Percentiles rank a stretch among this genome's conserved stretches.
Evolutionary conservation across 1,139 yeast genomes (phyloP).

Genomic region (Yamadazyma sp.): DNA sequence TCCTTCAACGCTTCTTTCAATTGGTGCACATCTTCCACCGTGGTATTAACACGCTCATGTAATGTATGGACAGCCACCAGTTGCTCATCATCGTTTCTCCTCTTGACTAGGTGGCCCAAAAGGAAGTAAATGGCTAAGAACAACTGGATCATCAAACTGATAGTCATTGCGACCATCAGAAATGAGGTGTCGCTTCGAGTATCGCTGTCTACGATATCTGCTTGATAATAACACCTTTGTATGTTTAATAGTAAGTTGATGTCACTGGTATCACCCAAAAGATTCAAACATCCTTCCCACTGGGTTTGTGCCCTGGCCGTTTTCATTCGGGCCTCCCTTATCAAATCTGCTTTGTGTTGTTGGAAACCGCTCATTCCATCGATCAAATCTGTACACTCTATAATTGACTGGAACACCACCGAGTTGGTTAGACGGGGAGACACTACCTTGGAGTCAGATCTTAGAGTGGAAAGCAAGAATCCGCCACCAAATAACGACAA

Average conservation of each 20-base stretch:
- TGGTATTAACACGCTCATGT: constrained; percentile 4
- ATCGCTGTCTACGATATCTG: background rate
- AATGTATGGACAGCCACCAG: background rate
- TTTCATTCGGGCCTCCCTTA: constrained; percentile 8
- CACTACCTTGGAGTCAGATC: background rate
- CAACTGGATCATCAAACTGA: constrained; percentile 17
- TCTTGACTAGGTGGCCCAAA: constrained; percentile 6
- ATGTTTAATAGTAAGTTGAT: constrained; percentile 21
- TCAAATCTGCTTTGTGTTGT: constrained; percentile 7
- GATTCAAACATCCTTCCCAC: constrained; percentile 12
- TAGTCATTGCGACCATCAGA: constrained; percentile 10
- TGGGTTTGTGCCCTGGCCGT: constrained; percentile 5
- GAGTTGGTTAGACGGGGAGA: constrained; percentile 4
- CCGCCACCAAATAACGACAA: constrained; percentile 1
- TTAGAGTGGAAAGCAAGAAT: background rate
- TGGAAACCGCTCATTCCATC: constrained; percentile 15
- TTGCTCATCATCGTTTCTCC: constrained; percentile 2
- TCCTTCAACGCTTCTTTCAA: constrained; percentile 3
- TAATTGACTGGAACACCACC: constrained; percentile 8
- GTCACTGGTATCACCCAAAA: constrained; percentile 15
- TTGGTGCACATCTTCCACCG: constrained; percentile 4
- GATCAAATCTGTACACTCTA: constrained; percentile 21
- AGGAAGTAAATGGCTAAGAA: constrained; percentile 15
- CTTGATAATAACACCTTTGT: constrained; percentile 19
- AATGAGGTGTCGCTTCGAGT: constrained; percentile 6